Evolutionary conservation across 225 moss, liverwort and hornwort species (phyloP), one percentile per base, ranked within the genome.

Genomic region (Sphagnum contortum): DNA sequence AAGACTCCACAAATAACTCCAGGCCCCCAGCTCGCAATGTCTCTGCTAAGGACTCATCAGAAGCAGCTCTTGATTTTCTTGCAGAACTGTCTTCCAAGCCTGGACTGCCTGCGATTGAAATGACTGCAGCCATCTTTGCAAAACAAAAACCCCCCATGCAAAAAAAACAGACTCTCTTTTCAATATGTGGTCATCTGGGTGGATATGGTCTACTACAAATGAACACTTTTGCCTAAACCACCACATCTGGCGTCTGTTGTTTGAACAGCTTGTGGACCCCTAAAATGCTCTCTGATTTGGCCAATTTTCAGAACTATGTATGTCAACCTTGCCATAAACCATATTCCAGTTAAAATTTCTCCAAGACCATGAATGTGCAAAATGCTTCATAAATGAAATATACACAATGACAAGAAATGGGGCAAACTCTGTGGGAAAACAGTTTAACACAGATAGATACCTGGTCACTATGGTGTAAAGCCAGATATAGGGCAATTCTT

Each of bases 51-150:
- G 70, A 67, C 45, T 87, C 82, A 83, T 98, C 98, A 59, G 77
- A 77, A 61, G 78, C 81, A 60, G 86, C 79, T 78, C 93, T 85
- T 5, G 55, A 54, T 52, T 70, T 70, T 66, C 79, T 83, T 57
- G 71, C 59, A 49, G 61, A 60, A 57, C 68, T 68, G 65, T 75
- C 78, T 58, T 77, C 79, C 45, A 93, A 74, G 49, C 98, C 98
- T 72, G 98, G 98, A 55, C 89, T 98, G 3, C 93, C 98, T 59
- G 98, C 93, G 67, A 98, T 73, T 8, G 93, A 81, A 63, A 98
- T 76, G 50, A 84, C 86, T 45, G 72, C 92, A 71, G 78, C 72
- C 60, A 92, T 72, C 96, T 96, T 80, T 75, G 63, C 64, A 69
- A 7, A 52, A 57, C 5, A 45, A 59, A 48, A 45, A 6, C 8